Percentiles rank a stretch among this genome's conserved stretches.
These are phyloP conservation scores for Actinomortierella ambigua DNA, from an alignment of 371 early-diverging fungal species.

Conservation along the genomic window DNA sequence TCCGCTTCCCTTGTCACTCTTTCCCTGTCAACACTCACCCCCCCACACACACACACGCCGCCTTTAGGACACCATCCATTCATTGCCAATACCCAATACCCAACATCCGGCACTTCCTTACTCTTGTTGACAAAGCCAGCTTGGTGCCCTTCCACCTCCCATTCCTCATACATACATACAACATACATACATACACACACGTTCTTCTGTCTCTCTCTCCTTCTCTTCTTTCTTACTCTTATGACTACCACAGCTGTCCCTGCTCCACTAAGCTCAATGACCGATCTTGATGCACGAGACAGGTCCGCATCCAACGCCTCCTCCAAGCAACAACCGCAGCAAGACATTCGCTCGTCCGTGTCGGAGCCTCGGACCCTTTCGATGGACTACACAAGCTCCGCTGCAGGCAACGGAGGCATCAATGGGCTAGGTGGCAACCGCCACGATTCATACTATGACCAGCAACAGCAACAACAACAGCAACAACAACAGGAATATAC, in stretches of 20 bases:
- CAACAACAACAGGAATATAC: neutral
- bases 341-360: constrained; percentile 9
- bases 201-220: too few relatives aligned
- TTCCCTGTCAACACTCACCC: neutral
- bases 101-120: constrained; percentile 26
- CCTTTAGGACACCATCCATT: neutral
- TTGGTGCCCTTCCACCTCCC: constrained; percentile 20
- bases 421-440: constrained; percentile 1
- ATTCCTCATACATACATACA: constrained; percentile 22
- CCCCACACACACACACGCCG: neutral
- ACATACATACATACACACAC: too few relatives aligned
- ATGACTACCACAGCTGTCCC: neutral
- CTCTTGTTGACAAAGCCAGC: constrained; percentile 14
- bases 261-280: constrained; percentile 20
- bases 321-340: constrained; percentile 14
- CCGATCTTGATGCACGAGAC: constrained; percentile 20
- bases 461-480: constrained; percentile 11
- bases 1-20: neutral
- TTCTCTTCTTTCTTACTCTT: too few relatives aligned
- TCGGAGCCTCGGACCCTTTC: constrained; percentile 14
- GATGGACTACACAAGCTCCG: constrained; percentile 21
- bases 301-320: constrained; percentile 21
- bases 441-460: constrained; percentile 8
- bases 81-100: neutral
- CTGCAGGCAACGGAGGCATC: constrained; percentile 6